Conservation (phyloP, 2,329 filamentous ascomycete species). For the Talaromyces sp. region DNA sequence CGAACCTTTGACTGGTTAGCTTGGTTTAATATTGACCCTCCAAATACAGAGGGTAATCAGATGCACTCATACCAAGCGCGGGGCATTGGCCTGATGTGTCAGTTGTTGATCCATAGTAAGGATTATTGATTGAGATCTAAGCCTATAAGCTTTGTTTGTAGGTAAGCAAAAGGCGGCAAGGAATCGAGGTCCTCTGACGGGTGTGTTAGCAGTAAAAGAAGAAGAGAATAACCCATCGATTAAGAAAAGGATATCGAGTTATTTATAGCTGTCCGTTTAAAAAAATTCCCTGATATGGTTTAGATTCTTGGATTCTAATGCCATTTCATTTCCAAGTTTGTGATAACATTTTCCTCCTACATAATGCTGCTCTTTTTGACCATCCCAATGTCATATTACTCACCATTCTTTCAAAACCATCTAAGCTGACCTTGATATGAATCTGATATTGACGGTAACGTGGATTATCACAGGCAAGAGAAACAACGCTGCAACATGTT, state of each 20-base stretch:
- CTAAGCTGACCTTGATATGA: background rate
- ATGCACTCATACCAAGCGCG: background rate
- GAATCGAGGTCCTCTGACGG: background rate
- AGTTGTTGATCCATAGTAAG: background rate
- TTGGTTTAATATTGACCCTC: background rate
- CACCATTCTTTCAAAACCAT: background rate
- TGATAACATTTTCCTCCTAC: background rate
- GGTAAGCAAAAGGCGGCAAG: background rate
- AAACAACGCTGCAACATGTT: background rate
- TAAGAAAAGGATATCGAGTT: background rate
- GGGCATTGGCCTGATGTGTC: background rate
- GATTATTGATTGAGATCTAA: background rate
- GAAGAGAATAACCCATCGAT: background rate
- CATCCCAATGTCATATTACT: background rate
- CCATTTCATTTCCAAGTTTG: too few species aligned
- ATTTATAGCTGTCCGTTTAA: background rate
- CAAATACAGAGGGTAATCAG: background rate
- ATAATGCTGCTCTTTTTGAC: background rate
- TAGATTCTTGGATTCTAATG: background rate
- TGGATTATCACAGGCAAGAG: too few species aligned
- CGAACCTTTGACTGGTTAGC: background rate
- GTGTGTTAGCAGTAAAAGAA: background rate
- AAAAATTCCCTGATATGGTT: background rate
- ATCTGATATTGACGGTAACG: too few species aligned
- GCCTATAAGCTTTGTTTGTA: background rate